Base-by-base conservation (phyloP, 257 asterid species). In the Henckelia pumila region DNA sequence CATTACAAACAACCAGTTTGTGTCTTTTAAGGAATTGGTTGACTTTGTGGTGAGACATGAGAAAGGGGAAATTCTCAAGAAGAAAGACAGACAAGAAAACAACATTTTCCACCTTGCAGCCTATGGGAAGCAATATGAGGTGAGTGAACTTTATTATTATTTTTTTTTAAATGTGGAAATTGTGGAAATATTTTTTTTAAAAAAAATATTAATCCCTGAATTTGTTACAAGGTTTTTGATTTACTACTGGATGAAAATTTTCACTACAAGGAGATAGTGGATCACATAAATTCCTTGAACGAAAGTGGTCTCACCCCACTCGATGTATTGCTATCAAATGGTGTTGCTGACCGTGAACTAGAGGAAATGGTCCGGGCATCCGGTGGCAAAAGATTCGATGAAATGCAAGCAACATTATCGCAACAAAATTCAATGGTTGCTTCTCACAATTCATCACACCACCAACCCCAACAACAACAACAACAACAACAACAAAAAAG, bases 51-150 rank as follows among this genome's bases (percentile, higher is more conserved):
- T 59, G 37, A 10, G 20, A 20, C 28, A 11, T 7, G 29, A 60
- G 5, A 76, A 56, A 3, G 83, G 61, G 52, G 72, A 67, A 5
- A 7, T 78, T 6, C 32, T 80, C 29, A 81, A 80, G 21, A 25
- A 6, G 65, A 77, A 53, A 63, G 92, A 88, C 57, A 37, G 44
- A 2, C 71, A 21, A 30, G 92, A 89, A 22, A 77, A 83, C 73
- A 81, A 84, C 19, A 64, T 82, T 24, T 60, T 88, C 77, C 95
- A 85, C 72, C 72, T 77, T 25, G 90, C 86, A 1, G 82, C 83
- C 10, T 73, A 73, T 1, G 68, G 53, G 63, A 85, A 83, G 60
- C 87, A 82, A 61, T 83, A 76, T 20, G 89, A 87, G 84, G 90
- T 55, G 24, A 67, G 64, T n/a, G n/a, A n/a, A n/a, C n/a, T n/a